These are phyloP conservation scores for Biscutella laevigata DNA, from an alignment of 441 rosid genomes.

Conservation along the genomic window DNA sequence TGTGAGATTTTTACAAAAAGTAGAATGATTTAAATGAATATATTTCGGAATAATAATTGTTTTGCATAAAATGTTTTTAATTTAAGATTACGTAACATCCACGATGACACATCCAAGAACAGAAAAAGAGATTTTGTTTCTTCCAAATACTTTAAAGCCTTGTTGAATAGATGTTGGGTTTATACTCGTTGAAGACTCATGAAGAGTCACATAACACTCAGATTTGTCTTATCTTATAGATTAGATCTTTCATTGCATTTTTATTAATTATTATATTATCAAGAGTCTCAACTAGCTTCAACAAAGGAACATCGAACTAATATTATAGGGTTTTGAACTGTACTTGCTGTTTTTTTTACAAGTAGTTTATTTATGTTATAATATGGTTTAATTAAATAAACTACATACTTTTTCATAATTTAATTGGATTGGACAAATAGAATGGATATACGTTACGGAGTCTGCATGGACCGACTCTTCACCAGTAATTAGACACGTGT, in stretches of 20 bases:
- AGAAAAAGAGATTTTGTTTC: too few relatives aligned
- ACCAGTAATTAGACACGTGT: constrained; percentile 12
- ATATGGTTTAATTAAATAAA: neutral
- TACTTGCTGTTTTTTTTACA: constrained; percentile 11
- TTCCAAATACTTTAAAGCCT: too few relatives aligned
- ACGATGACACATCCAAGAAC: too few relatives aligned
- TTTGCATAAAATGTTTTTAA: too few relatives aligned
- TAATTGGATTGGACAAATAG: constrained; percentile 7
- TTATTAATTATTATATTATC: neutral
- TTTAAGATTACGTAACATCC: too few relatives aligned
- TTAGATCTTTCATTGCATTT: neutral
- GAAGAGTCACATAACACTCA: neutral
- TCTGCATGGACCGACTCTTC: constrained; percentile 19
- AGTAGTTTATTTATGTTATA: neutral
- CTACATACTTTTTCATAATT: constrained; percentile 16
- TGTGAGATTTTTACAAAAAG: too few relatives aligned
- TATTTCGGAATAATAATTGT: too few relatives aligned
- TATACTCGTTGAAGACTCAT: neutral
- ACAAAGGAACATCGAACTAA: constrained; percentile 10
- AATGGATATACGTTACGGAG: constrained; percentile 22
- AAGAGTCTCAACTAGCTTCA: constrained; percentile 4
- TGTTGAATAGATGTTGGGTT: too few relatives aligned
- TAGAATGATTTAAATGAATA: too few relatives aligned
- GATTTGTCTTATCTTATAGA: constrained; percentile 8
- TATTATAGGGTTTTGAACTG: constrained; percentile 1